Evolutionary conservation across 2,329 filamentous ascomycete species (phyloP).

Genomic region (Sphaceloma murrayae): DNA sequence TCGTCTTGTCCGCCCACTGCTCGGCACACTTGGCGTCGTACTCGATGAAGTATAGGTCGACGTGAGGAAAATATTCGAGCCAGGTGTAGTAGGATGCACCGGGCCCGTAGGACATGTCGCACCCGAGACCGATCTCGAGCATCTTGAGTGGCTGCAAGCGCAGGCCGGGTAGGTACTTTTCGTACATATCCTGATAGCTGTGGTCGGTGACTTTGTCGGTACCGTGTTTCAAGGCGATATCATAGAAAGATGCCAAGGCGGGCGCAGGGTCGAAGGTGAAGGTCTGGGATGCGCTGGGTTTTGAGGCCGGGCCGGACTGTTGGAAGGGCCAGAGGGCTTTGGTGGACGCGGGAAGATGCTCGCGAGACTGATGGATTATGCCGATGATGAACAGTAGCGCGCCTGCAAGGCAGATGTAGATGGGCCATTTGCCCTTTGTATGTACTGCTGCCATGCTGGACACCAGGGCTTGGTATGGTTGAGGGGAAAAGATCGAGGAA

Average conservation of each 20-base stretch:
- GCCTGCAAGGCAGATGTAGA: slow-evolving; percentile 10
- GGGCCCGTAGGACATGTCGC: slow-evolving; percentile 33
- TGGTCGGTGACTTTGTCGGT: slow-evolving; percentile 35
- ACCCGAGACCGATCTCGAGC: slow-evolving; percentile 37
- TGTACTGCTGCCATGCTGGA: slow-evolving; percentile 4
- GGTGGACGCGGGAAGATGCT: slow-evolving; percentile 2
- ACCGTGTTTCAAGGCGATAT: slow-evolving; percentile 31
- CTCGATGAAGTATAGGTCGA: slow-evolving; percentile 38
- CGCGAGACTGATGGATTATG: slow-evolving; percentile 9
- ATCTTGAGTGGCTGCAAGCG: slow-evolving; percentile 32
- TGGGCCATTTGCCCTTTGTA: slow-evolving; percentile 4
- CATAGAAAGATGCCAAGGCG: slow-evolving; percentile 28
- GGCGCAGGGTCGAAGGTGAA: no score
- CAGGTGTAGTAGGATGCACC: slow-evolving; percentile 35
- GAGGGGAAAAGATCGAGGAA: no score
- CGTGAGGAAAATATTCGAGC: slow-evolving; percentile 33
- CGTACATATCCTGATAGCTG: slow-evolving; percentile 35
- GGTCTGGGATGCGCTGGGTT: no score
- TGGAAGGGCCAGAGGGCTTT: not conserved
- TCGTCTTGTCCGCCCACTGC: slow-evolving; percentile 30
- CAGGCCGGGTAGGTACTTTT: slow-evolving; percentile 31
- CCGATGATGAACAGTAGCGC: slow-evolving; percentile 8
- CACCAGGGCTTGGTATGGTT: not conserved
- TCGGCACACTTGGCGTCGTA: slow-evolving; percentile 31
- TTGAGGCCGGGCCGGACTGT: no score